Evolutionary conservation across 257 asterid genomes (phyloP), one percentile per base, ranked within the genome.

Genomic region (Sherardia arvensis): DNA sequence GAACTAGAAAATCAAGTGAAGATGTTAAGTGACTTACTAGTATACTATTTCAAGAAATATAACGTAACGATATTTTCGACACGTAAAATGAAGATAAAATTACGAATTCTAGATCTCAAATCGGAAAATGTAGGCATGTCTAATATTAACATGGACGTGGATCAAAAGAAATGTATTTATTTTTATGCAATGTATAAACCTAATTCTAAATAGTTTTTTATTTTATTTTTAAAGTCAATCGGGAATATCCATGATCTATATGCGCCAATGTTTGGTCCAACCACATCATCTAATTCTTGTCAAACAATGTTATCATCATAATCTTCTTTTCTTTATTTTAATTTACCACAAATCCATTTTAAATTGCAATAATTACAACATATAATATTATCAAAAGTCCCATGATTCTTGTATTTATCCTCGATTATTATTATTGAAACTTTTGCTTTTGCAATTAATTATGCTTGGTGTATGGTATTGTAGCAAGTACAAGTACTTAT

Each of bases 241-340:
- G 22, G 65, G 74, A 80, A 78, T 69, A 76, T 80, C 76, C 75
- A 62, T 72, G 68, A 53, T 34, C 61, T 27, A 34, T 56, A 26
- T 82, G 54, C 83, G 47, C 47, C 15, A 38, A 9, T 10, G 47
- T 38, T 38, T 17, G 47, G 47, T 38, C 17, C 18, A 38, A 38
- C 18, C 47, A 18, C 1, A 22, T 15, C 59, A 54, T 54, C n/a
- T 25, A 9, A 21, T 21, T 53, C 17, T 53, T 55, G 4, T 12
- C 5, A 18, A 14, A 49, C 14, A 8, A 21, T n/a, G 27, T 53
- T 53, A 53, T 22, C 58, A 53, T 22, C 58, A 6, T 53, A 22
- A 53, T 21, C 23, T 49, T 7, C 26, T 53, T 25, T 53, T n/a
- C 4, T 53, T 23, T 8, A 22, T 20, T 53, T 54, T 8, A 22